Evolutionary conservation across 2,329 filamentous ascomycete species (phyloP), one percentile per base, ranked within the genome.

Genomic region (Lecanoromycetidae sp.): DNA sequence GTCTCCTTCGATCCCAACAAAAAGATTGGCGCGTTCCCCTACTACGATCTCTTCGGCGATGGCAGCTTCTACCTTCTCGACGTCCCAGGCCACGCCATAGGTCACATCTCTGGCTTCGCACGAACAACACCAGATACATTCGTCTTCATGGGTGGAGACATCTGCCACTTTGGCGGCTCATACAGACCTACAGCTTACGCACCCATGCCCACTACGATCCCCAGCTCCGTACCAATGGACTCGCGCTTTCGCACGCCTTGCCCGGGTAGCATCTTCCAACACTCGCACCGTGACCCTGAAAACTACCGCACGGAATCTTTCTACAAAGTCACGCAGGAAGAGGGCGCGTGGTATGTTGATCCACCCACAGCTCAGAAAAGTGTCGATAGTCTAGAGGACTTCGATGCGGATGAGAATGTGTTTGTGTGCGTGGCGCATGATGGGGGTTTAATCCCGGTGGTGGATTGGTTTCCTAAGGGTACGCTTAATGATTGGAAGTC

Each of bases 61-160:
- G 66, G 66, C 1, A 63, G 60, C 1, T 64, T 69, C 43, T 69
- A 67, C 46, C 52, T 70, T 2, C 54, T 71, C 0, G 64, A 71
- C 48, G 61, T 54, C 2, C 66, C 66, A 0, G 66, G 66, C 1
- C 66, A 69, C 49, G 58, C 63, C 3, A 49, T 65, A 1, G 67
- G 65, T 0, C 68, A 71, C 46, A 56, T 71, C 0, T 67, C 61
- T 36, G 69, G 58, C 1, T 52, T 71, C 3, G 68, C 66, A 1
- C 56, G 69, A 7, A 65, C 64, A 0, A 65, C 61, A 0, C 56
- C 63, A 0, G 56, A 60, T 23, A 65, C 65, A 0, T 71, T 69
- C 46, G 49, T 70, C 5, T 58, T 71, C 8, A 57, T 70, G 47
- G 67, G 66, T 0, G 69, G 61, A 2, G 69, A 72, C 48, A 53